Percentiles rank a stretch among this genome's conserved stretches.
Conservation (phyloP, 2,329 filamentous ascomycete genomes). For the Cladosporium oxysporum region DNA sequence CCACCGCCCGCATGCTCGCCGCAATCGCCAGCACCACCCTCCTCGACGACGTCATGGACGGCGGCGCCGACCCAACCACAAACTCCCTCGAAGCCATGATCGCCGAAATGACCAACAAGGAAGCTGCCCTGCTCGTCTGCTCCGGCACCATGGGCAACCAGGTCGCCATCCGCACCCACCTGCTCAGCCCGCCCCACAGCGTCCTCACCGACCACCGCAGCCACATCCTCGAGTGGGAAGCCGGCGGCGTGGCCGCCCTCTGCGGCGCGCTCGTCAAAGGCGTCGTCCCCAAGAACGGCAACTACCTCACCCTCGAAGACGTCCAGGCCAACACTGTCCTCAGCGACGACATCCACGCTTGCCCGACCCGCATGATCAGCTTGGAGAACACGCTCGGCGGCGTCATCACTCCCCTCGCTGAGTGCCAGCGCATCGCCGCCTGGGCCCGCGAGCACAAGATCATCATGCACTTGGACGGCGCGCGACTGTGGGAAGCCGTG, state of each 20-base stretch:
- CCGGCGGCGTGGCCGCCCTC: conserved; percentile 68
- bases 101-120: conserved; percentile 71
- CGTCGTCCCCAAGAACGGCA: conserved; percentile 68
- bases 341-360: conserved; percentile 71
- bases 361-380: conserved; percentile 77
- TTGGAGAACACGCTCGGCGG: conserved; percentile 86
- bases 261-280: conserved; percentile 70
- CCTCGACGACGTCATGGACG: conserved; percentile 79
- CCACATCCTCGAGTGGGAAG: conserved; percentile 74
- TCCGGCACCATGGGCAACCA: conserved; percentile 97
- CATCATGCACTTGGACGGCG: conserved; percentile 75
- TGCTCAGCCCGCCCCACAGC: conserved; percentile 76
- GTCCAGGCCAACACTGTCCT: conserved; percentile 66
- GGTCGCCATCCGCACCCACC: conserved; percentile 73
- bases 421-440: conserved; percentile 66
- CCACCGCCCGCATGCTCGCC: conserved; percentile 76
- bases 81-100: conserved; percentile 73
- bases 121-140: conserved; percentile 76
- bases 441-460: conserved; percentile 67
- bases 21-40: conserved; percentile 75
- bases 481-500: conserved; percentile 79
- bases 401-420: conserved; percentile 72
- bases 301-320: conserved; percentile 76
- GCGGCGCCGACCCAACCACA: conserved; percentile 76
- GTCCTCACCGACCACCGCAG: conserved; percentile 77